Evolutionary conservation across 1,139 yeast species (phyloP), one percentile per base, ranked within the genome.

Genomic region (Yamadazyma trypodendri): DNA sequence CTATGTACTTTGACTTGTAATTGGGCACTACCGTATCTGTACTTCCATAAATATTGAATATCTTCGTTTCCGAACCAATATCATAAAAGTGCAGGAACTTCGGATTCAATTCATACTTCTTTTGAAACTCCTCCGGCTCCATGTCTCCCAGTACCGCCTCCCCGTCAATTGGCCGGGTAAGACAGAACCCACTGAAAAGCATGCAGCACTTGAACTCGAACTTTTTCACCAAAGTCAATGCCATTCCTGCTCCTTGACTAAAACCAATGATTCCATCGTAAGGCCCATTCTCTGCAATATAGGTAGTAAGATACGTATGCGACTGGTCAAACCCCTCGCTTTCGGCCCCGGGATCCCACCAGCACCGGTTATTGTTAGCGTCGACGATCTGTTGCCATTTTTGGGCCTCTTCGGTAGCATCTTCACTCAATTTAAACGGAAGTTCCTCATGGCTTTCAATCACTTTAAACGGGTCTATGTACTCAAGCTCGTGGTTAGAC

Each of bases 161-260:
- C 6, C 20, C 27, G 33, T 50, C 48, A 12, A 37, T 42, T 1
- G 61, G 71, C 36, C 67, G 70, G 3, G 82, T 75, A 53, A 78
- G 74, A 4, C 77, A 73, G 51, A 79, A 79, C 5, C 82, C 81
- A 3, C 84, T 73, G 35, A 79, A 65, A 17, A 73, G 55, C 12
- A 79, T 49, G 18, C 81, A 67, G 29, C 76, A 61, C 43, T 75
- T 71, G 50, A 80, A 73, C 32, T 47, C 39, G 28, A 66, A 47
- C 38, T 61, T 57, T 10, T 47, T 46, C 39, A 79, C 24, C 17
- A 49, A 36, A 18, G 79, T 65, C 3, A 81, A 79, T 1, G 94
- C 78, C 56, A 92, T 65, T 3, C 95, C 95, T 1, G 96, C 94
- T 45, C 98, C 98, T 59, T 92, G 97, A 14, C 94, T 83, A 56